Evolutionary conservation across 2,329 filamentous ascomycete genomes (phyloP).

Genomic region (Aspergillus cejpii): DNA sequence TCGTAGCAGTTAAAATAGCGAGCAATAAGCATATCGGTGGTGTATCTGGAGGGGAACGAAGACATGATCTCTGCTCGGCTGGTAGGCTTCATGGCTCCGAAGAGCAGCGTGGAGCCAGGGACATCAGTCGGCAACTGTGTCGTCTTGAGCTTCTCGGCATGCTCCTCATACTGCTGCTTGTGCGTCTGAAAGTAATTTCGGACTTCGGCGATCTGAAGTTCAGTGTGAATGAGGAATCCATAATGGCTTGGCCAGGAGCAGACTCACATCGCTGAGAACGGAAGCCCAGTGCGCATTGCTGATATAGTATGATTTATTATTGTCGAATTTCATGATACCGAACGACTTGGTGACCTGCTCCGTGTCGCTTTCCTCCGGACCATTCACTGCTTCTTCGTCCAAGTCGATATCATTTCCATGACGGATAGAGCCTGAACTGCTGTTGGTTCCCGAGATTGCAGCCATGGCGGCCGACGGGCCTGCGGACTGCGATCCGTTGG

Average conservation of each 20-base stretch:
- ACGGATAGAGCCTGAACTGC: slow-evolving; percentile 35
- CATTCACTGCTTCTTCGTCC: slow-evolving; percentile 54
- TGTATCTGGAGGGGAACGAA: slow-evolving; percentile 71
- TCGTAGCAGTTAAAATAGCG: slow-evolving; percentile 84
- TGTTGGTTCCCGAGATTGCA: slow-evolving; percentile 43
- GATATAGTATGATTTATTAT: slow-evolving; percentile 69
- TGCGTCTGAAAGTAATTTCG: slow-evolving; percentile 82
- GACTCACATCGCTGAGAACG: slow-evolving; percentile 60
- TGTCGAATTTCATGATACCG: slow-evolving; percentile 77
- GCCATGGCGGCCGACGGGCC: slow-evolving; percentile 55
- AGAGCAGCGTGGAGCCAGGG: slow-evolving; percentile 68
- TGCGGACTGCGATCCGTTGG: slow-evolving; percentile 63
- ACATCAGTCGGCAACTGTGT: slow-evolving; percentile 51
- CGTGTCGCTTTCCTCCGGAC: slow-evolving; percentile 59
- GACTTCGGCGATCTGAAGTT: slow-evolving; percentile 70
- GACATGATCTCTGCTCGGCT: slow-evolving; percentile 71
- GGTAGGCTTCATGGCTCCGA: slow-evolving; percentile 63
- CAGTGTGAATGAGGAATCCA: slow-evolving; percentile 7
- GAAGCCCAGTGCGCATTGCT: slow-evolving; percentile 80
- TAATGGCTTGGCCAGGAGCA: neutral
- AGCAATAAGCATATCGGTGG: slow-evolving; percentile 75
- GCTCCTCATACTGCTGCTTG: slow-evolving; percentile 81
- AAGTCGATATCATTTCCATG: slow-evolving; percentile 35
- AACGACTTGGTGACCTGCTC: slow-evolving; percentile 66
- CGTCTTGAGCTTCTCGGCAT: slow-evolving; percentile 67